Evolutionary conservation across 176 grass and related monocot genomes (phyloP), one percentile per base, ranked within the genome.

Genomic region (Chrysopogon serrulatus): DNA sequence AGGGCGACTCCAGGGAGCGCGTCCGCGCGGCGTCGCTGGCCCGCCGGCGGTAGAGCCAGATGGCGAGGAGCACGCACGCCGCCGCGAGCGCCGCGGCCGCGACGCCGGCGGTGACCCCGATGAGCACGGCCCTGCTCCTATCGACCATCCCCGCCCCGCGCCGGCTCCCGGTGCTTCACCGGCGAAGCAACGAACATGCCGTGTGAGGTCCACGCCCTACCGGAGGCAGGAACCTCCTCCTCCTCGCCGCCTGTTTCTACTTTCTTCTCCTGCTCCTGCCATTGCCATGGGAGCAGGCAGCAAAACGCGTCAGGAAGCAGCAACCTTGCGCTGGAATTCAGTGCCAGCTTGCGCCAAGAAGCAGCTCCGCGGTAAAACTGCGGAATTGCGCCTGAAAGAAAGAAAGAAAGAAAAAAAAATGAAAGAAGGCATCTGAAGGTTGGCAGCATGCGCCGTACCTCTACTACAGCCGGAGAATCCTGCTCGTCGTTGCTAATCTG

Each of bases 11-110:
- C 32, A 73, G 21, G 32, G 77, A 86, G 53, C 87, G 82, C 35
- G 72, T 70, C 74, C 33, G 78, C 19, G 54, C 75, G 64, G 21
- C 21, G 30, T 67, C 88, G 64, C 69, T 51, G 44, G 23, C 82
- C 8, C 73, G 85, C 43, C 83, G 86, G 60, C 78, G 75, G 79
- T 88, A 90, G 27, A 93, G 53, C 82, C 87, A 94, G 67, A 94
- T 80, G 62, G 76, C 73, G 1, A 92, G 61, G 72, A 89, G 77
- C 48, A 85, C 83, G 87, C 80, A 26, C 69, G 79, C 85, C 30
- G 80, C 86, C 56, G 87, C 79, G 47, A 89, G 85, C 71, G 80
- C 53, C 44, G 51, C 85, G n/a, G 86, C 67, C 28, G 60, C 86
- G 47, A 88, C 76, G 60, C 89, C 85, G 47, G 82, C 85, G 70